phyloP scores from a whole-genome alignment of 257 asterid genomes.

The Gynochthodes officinalis region DNA sequence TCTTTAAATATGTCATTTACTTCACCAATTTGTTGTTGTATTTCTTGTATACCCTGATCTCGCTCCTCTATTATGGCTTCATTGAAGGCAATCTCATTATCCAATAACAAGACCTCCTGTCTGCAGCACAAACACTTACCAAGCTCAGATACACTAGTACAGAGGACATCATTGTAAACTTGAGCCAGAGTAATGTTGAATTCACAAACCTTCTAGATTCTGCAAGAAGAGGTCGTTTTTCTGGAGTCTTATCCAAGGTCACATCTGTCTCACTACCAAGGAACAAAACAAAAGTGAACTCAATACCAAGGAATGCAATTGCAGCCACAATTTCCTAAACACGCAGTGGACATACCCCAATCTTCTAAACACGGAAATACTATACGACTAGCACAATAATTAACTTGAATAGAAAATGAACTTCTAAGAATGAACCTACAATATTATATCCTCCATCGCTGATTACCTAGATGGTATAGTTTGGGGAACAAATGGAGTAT shows the following conservation, averaged over 20 bases:
- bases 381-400: neutral
- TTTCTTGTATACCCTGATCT: constrained; percentile 90
- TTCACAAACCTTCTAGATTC: constrained; percentile 70
- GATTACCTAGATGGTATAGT: constrained; percentile 61
- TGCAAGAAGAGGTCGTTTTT: constrained; percentile 62
- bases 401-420: no score
- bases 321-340: neutral
- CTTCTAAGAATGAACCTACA: neutral
- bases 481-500: constrained; percentile 61
- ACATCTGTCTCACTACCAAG: constrained; percentile 49
- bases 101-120: constrained; percentile 76
- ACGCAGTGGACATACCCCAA: neutral
- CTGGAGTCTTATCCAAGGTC: constrained; percentile 41
- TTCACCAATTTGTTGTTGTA: constrained; percentile 92
- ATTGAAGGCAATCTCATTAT: constrained; percentile 85
- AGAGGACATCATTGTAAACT: neutral
- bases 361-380: neutral
- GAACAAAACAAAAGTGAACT: constrained; percentile 17
- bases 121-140: constrained; percentile 40
- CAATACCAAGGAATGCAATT: constrained; percentile 6
- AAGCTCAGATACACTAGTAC: constrained; percentile 15
- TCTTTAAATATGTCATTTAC: constrained; percentile 95
- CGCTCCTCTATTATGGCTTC: constrained; percentile 95
- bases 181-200: neutral
- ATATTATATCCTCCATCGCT: neutral